These are phyloP conservation scores for Evernia prunastri DNA, from an alignment of 495 filamentous ascomycete genomes.

Conservation along the genomic window DNA sequence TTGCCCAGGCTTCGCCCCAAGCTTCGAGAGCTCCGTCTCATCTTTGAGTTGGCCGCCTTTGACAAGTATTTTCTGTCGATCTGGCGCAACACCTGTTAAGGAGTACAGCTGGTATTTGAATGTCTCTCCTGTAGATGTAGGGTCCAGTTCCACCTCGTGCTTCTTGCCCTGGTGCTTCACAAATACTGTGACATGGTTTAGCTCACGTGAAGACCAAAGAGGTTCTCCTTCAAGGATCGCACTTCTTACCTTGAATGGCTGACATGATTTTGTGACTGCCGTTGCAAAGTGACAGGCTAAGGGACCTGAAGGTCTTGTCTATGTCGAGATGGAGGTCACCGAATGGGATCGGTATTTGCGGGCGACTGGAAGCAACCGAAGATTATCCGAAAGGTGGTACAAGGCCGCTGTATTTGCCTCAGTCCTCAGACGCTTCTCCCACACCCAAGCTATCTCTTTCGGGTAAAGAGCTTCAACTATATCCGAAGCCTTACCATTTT, in stretches of 20 bases:
- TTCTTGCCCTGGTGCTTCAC: conserved; percentile 94
- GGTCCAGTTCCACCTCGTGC: conserved; percentile 87
- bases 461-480: too few species aligned
- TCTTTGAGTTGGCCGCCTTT: conserved; percentile 94
- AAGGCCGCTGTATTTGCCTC: too few species aligned
- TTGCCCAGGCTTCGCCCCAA: conserved; percentile 79
- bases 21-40: conserved; percentile 76
- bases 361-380: not conserved
- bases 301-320: not conserved
- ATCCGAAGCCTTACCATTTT: too few species aligned
- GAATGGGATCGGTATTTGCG: too few species aligned
- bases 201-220: too few species aligned
- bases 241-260: conserved; percentile 21
- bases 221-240: too few species aligned
- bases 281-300: not conserved
- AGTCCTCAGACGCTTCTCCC: too few species aligned
- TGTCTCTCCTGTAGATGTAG: conserved; percentile 74
- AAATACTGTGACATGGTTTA: conserved; percentile 53
- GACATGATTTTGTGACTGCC: conserved; percentile 19
- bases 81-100: conserved; percentile 90
- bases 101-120: conserved; percentile 95
- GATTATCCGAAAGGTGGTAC: conserved; percentile 2
- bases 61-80: conserved; percentile 89
- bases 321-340: not conserved
- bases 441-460: too few species aligned